Conservation (phyloP, 306 rosid genomes). For the Gleditsia sinensis region DNA sequence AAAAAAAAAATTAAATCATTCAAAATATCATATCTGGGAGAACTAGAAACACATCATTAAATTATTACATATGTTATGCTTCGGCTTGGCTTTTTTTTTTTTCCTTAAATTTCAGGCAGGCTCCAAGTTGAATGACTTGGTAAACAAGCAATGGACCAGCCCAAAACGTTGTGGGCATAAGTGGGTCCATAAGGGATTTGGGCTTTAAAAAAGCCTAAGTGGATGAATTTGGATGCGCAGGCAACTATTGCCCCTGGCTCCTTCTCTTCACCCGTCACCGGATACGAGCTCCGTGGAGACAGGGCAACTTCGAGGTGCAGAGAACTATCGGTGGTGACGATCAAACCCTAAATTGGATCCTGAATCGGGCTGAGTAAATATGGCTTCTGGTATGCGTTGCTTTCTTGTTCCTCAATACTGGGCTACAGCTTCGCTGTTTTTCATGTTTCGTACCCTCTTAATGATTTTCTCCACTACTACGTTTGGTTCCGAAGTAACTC, state of each 20-base stretch:
- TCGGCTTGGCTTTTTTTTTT: no score
- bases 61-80: no score
- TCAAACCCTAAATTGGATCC: slow-evolving; percentile 28
- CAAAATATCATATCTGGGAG: no score
- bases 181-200: background rate
- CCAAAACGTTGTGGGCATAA: background rate
- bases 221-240: background rate
- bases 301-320: background rate
- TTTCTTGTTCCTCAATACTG: background rate
- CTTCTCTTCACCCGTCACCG: background rate
- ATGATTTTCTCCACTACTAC: background rate
- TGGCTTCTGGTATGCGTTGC: slow-evolving; percentile 38
- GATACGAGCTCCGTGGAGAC: background rate
- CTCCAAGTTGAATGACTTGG: no score
- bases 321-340: background rate
- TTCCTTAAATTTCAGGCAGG: no score
- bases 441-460: background rate
- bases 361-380: background rate
- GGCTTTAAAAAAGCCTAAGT: background rate
- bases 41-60: no score
- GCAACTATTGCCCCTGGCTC: background rate
- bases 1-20: no score
- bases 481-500: background rate
- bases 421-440: background rate
- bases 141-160: no score